These are phyloP conservation scores for Kwoniella europaea DNA, from an alignment of 768 basidiomycete genomes.

Conservation along the genomic window DNA sequence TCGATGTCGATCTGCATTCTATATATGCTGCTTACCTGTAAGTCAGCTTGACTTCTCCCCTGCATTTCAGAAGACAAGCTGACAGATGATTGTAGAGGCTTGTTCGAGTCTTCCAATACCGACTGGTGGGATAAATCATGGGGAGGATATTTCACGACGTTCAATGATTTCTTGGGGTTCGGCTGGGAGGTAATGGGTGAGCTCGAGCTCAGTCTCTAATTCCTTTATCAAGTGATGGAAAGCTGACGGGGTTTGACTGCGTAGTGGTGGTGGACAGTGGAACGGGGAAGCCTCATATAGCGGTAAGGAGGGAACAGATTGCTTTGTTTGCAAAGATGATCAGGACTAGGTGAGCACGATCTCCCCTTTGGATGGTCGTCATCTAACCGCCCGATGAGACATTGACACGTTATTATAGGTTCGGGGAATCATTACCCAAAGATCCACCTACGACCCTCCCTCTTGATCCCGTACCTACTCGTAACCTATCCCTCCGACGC, in stretches of 20 bases:
- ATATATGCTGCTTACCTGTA: constrained; percentile 57
- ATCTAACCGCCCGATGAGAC: neutral
- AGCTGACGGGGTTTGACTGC: neutral
- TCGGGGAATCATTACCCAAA: constrained; percentile 48
- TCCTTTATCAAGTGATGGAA: neutral
- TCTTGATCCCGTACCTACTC: constrained; percentile 35
- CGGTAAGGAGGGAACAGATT: constrained; percentile 51
- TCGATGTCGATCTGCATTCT: constrained; percentile 55
- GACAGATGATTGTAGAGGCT: constrained; percentile 24
- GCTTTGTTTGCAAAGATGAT: constrained; percentile 57
- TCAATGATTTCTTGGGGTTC: constrained; percentile 55
- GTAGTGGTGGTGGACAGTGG: constrained; percentile 47
- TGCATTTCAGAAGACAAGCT: neutral
- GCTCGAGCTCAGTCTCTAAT: neutral
- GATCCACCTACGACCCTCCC: constrained; percentile 51
- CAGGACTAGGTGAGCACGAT: constrained; percentile 41
- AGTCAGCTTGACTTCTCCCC: constrained; percentile 11
- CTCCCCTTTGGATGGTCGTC: no score
- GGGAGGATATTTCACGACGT: constrained; percentile 53
- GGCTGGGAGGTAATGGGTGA: constrained; percentile 57
- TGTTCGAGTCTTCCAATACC: constrained; percentile 34
- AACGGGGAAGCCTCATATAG: constrained; percentile 48
- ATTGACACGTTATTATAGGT: constrained; percentile 19
- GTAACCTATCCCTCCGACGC: constrained; percentile 48
- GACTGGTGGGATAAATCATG: constrained; percentile 57